Base-by-base conservation (phyloP, 768 basidiomycete species). In the Mycena maculata region DNA sequence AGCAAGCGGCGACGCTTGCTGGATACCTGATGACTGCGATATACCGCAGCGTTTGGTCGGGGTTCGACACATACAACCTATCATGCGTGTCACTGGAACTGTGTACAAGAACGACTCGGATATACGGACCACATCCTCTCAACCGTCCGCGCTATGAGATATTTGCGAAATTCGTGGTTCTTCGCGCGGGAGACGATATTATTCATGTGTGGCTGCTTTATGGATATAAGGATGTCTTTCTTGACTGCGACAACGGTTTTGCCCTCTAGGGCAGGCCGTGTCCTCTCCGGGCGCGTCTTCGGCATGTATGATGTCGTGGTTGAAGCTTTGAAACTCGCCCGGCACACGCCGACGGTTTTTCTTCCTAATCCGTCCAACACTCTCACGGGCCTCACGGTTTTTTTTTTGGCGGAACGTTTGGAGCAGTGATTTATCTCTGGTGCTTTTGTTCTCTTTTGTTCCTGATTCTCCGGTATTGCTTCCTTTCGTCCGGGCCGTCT, bases 81-180 rank as follows among this genome's bases (percentile, higher is more conserved):
- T 22, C 52, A 30, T 13, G 18, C 23, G 11, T 8, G 42, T 44
- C 13, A 6, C 1, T 22, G 5, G 8, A 15, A 42, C 39, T 16
- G 11, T 6, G 15, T 23, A 10, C 18, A 12, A 42, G 22, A 12
- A 23, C 2, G 10, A 25, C 18, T 2, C 2, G 11, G 5, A 2
- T 20, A 7, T 12, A 39, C 58, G 33, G 27, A 71, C 72, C 72
- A 73, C 67, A 71, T 65, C 20, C 72, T 38, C 27, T 68, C 27
- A 15, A 73, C 70, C 9, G 63, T 57, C 15, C 44, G 30, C 0
- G 72, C 39, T 11, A 71, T 71, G 20, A 71, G 60, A 56, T 73
- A 73, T n/a, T 71, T 69, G 20, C 72, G 52, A 41, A 71, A 73
- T 48, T 73, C 72, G 50, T 73, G 72, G 50, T 73, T 59, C 41